Evolutionary conservation across 2,329 filamentous ascomycete species (phyloP).

Genomic region (Epicoccum nigrum): DNA sequence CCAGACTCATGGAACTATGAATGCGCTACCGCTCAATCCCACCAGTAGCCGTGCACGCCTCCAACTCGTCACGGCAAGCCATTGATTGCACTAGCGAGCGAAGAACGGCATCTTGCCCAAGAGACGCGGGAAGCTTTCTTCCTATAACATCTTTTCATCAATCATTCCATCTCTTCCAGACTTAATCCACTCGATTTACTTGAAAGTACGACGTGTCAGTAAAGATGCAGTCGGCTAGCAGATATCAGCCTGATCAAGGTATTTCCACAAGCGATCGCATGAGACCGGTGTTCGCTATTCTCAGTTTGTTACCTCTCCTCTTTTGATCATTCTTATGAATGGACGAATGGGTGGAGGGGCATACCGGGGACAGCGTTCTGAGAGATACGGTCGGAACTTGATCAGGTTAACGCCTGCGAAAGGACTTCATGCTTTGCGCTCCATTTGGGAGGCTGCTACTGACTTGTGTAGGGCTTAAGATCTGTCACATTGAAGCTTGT

Average conservation of each 20-base stretch:
- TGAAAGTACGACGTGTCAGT: conserved; percentile 36
- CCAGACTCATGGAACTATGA: not conserved
- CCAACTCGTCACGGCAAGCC: conserved; percentile 6
- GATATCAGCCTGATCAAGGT: conserved; percentile 46
- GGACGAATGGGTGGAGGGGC: not conserved
- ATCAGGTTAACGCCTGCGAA: conserved; percentile 61
- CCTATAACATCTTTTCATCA: not conserved
- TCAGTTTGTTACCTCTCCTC: not conserved
- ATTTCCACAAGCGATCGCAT: conserved; percentile 42
- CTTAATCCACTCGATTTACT: not conserved
- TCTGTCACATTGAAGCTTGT: not conserved
- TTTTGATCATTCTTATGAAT: not conserved
- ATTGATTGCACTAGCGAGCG: conserved; percentile 24
- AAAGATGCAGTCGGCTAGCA: conserved; percentile 43
- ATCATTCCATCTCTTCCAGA: not conserved
- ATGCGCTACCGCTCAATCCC: not conserved
- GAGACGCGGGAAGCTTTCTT: not conserved
- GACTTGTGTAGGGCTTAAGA: conserved; percentile 38
- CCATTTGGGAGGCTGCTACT: conserved; percentile 33
- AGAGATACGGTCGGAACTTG: conserved; percentile 63
- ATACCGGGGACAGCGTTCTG: conserved; percentile 46
- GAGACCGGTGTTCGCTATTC: conserved; percentile 45
- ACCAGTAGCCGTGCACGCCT: conserved; percentile 7
- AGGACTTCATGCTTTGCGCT: conserved; percentile 57
- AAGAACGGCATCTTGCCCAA: conserved; percentile 20